Percentiles rank a stretch among this genome's conserved stretches.
Conservation (phyloP, 2,329 filamentous ascomycete species). For the Microsporum canis region DNA sequence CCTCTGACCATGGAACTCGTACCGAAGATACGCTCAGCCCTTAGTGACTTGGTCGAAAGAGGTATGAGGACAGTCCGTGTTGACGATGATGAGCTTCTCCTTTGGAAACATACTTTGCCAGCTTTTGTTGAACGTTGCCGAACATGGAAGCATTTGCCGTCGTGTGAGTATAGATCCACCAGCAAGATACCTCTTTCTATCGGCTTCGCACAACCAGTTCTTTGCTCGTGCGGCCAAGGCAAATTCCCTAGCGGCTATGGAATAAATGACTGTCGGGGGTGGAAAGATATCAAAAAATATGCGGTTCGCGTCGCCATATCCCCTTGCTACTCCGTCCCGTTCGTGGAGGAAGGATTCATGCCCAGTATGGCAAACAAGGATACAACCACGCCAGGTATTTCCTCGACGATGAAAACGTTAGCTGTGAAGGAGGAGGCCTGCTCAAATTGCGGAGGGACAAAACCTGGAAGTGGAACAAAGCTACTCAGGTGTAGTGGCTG, state of each 20-base stretch:
- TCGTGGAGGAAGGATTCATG: conserved; percentile 16
- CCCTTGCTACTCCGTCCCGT: conserved; percentile 23
- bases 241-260: conserved; percentile 18
- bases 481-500: conserved; percentile 5
- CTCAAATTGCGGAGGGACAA: conserved; percentile 3
- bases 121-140: conserved; percentile 31
- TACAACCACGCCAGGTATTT: not conserved
- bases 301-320: conserved; percentile 24
- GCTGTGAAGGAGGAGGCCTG: not conserved
- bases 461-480: not conserved
- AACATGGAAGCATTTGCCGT: conserved; percentile 25
- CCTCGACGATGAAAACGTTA: not conserved
- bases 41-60: not conserved
- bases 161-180: conserved; percentile 23
- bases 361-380: not conserved
- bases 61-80: conserved; percentile 14
- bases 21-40: conserved; percentile 3
- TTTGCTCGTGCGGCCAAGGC: conserved; percentile 28
- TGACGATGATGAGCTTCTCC: conserved; percentile 18
- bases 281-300: conserved; percentile 18
- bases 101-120: conserved; percentile 26
- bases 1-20: conserved; percentile 16
- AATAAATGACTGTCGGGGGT: conserved; percentile 9
- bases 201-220: conserved; percentile 14
- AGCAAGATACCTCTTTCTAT: conserved; percentile 19